Evolutionary conservation across 169 alveolate species (phyloP).

Genomic region (Fabrea salina): DNA sequence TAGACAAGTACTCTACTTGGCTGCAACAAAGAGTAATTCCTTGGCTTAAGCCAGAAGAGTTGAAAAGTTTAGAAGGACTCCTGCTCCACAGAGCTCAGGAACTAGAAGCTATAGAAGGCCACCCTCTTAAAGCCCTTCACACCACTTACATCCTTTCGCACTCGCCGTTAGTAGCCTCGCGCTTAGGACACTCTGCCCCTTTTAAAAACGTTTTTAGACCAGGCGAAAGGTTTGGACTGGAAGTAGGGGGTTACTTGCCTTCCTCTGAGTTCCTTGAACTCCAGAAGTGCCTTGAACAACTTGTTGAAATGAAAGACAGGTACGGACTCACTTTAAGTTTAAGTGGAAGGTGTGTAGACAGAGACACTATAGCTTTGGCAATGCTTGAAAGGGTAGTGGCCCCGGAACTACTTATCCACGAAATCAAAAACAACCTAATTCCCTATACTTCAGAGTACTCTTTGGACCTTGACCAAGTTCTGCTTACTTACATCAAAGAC

Average conservation of each 20-base stretch:
- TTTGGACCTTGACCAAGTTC: constrained; percentile 5
- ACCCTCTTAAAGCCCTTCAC: neutral
- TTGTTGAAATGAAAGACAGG: neutral
- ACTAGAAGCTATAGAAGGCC: neutral
- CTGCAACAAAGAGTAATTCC: neutral
- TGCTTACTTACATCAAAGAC: neutral
- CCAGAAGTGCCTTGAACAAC: neutral
- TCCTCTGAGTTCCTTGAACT: neutral
- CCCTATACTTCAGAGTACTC: neutral
- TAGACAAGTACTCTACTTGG: neutral
- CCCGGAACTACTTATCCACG: neutral
- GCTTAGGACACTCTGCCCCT: neutral
- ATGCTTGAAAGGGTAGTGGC: neutral
- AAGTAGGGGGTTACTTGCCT: neutral
- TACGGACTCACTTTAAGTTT: neutral
- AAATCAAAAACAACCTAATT: neutral
- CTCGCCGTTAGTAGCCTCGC: neutral
- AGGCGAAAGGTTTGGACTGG: neutral
- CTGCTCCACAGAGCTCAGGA: neutral
- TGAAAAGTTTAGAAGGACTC: neutral
- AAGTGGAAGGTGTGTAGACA: neutral
- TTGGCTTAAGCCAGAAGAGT: neutral
- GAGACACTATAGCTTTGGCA: neutral
- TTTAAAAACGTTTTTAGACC: neutral
- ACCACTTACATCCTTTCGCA: neutral